These are phyloP conservation scores for Lathyrus aphaca DNA, from an alignment of 306 rosid genomes.

Conservation along the genomic window DNA sequence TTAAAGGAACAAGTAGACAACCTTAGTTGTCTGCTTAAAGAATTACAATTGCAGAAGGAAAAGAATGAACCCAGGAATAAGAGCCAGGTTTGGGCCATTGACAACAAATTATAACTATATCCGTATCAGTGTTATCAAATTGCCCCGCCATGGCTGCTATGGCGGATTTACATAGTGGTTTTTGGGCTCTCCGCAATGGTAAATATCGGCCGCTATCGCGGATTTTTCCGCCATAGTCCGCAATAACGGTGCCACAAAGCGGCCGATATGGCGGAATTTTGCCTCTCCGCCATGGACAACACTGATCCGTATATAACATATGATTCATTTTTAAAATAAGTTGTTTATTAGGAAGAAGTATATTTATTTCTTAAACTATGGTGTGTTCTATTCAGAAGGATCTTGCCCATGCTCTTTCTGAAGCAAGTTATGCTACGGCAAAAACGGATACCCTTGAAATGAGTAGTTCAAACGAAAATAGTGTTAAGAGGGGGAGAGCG, in stretches of 20 bases:
- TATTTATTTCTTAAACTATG: constrained; percentile 27
- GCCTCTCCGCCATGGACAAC: too few species aligned
- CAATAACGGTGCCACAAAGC: too few species aligned
- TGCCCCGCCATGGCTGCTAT: too few species aligned
- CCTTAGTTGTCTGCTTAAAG: constrained; percentile 58
- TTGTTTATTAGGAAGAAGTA: neutral
- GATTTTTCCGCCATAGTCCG: too few species aligned
- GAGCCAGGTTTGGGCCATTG: constrained; percentile 62
- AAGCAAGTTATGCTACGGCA: constrained; percentile 49
- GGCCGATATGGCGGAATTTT: too few species aligned
- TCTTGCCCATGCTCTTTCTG: constrained; percentile 48
- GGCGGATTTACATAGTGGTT: too few species aligned
- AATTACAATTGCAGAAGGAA: constrained; percentile 63
- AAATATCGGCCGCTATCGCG: too few species aligned
- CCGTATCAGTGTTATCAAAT: too few species aligned
- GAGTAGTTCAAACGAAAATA: constrained; percentile 39
- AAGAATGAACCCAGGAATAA: constrained; percentile 44
- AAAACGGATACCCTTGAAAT: constrained; percentile 46
- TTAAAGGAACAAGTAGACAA: constrained; percentile 68
- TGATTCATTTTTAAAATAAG: constrained; percentile 5
- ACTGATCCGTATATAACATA: constrained; percentile 14
- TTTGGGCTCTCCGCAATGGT: too few species aligned
- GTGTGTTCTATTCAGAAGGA: constrained; percentile 50
- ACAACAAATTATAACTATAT: constrained; percentile 25
- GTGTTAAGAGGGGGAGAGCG: constrained; percentile 41